Conservation (phyloP, 2,329 filamentous ascomycete species). For the Arachnomyces sp. region DNA sequence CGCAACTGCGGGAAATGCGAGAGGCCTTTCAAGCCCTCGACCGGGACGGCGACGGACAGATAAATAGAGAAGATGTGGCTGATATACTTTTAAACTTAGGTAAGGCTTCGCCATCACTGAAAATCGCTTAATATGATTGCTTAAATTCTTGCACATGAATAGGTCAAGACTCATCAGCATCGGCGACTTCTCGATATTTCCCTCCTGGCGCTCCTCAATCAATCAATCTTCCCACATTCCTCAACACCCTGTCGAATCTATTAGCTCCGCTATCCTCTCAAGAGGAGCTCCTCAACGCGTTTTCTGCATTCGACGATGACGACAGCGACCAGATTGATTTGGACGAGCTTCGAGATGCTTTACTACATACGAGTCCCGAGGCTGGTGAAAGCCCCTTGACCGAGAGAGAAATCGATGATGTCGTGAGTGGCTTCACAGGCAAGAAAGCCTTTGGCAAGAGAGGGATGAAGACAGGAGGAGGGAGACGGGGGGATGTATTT, state of each 20-base stretch:
- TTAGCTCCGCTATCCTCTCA: conserved; percentile 68
- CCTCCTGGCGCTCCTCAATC: conserved; percentile 62
- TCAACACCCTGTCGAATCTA: conserved; percentile 70
- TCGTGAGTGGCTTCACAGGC: conserved; percentile 80
- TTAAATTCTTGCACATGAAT: conserved; percentile 6
- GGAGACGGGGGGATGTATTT: conserved; percentile 78
- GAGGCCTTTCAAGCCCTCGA: conserved; percentile 94
- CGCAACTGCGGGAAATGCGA: conserved; percentile 77
- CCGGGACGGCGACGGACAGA: conserved; percentile 73
- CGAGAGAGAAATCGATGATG: conserved; percentile 71
- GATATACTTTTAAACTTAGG: conserved; percentile 83
- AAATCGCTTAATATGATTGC: conserved; percentile 9
- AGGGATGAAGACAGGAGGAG: conserved; percentile 40
- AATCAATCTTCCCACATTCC: conserved; percentile 75
- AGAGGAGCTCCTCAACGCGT: conserved; percentile 76
- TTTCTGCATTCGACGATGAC: conserved; percentile 91
- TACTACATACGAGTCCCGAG: conserved; percentile 75
- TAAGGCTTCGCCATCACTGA: conserved; percentile 25
- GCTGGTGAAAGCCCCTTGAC: conserved; percentile 57
- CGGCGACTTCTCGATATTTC: conserved; percentile 75
- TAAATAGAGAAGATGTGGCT: conserved; percentile 74
- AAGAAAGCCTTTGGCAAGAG: conserved; percentile 69
- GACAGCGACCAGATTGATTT: conserved; percentile 90
- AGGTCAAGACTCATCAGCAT: conserved; percentile 67
- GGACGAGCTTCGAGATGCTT: conserved; percentile 69